Evolutionary conservation across 768 basidiomycete genomes (phyloP), one percentile per base, ranked within the genome.

Genomic region (Imleria badia): DNA sequence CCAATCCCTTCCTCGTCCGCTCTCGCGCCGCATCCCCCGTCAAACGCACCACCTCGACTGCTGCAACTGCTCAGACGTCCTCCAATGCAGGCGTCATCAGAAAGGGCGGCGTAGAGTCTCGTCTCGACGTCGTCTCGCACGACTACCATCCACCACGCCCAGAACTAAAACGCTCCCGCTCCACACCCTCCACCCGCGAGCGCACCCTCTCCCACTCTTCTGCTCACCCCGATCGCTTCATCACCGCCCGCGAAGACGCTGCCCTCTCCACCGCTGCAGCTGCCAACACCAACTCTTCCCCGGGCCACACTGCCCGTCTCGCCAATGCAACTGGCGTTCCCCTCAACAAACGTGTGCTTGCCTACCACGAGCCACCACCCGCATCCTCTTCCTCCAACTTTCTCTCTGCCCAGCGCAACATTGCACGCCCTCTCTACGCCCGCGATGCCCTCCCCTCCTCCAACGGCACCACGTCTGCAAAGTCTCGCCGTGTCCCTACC

Each of bases 281-380:
- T 0, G 60, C 60, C 41, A 60, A 45, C 12, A 50, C 83, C 0
- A 75, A 78, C 1, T 74, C 79, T 13, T 91, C 90, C 0, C 89
- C 89, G 2, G 82, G 85, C 0, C 91, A 92, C 65, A 89, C 89
- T 0, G 87, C 88, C 12, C 82, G 91, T 38, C 80, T 93, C 19
- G 86, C 82, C 7, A 84, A 80, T 1, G 90, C 91, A 1, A 81
- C 89, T 0, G 90, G 89, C 20, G 80, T 93, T 14, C 84, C 86
- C 11, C 70, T 89, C 48, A 89, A 87, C 63, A 83, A 87, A 22
- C 87, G 94, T 33, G 87, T 97, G 47, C 81, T 97, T 8, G 86
- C 89, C 6, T 97, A 94, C 71, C 88, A 92, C 67, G 92, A 94
- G 66, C 84, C 84, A 15, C 94, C 94, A 0, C 89, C 93, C 2